These are phyloP conservation scores for Paramecium primaurelia DNA, from an alignment of 73 alveolate species.

Conservation along the genomic window DNA sequence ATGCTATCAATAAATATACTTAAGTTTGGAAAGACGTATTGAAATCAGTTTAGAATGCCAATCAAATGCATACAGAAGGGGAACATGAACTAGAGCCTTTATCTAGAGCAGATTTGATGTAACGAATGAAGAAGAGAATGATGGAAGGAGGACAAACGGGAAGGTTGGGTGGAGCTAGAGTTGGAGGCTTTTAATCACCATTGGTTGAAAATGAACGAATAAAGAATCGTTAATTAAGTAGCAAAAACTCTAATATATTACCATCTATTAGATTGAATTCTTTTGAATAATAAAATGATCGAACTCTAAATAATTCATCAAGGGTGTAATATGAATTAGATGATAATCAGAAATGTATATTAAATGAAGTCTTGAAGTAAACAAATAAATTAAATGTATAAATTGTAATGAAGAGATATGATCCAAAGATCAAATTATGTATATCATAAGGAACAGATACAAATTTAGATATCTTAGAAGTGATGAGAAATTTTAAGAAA, in stretches of 20 bases:
- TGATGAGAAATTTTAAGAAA: not conserved
- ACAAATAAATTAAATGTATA: constrained; percentile 11
- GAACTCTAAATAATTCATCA: not conserved
- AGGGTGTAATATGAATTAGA: not conserved
- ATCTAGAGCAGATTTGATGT: constrained; percentile 1
- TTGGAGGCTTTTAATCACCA: constrained; percentile 3
- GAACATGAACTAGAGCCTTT: not conserved
- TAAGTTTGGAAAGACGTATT: constrained; percentile 18
- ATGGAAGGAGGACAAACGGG: not conserved
- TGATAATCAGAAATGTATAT: not conserved
- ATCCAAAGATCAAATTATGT: constrained; percentile 37
- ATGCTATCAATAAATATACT: not conserved
- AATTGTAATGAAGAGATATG: constrained; percentile 38
- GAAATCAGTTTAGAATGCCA: not conserved
- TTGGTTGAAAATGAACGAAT: not conserved
- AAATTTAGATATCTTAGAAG: not conserved
- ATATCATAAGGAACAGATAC: constrained; percentile 27
- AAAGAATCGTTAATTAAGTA: not conserved
- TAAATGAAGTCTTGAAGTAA: constrained; percentile 1
- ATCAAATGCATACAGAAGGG: not conserved
- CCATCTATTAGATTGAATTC: constrained; percentile 2
- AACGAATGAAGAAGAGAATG: not conserved
- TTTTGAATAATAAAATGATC: not conserved
- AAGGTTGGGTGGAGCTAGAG: constrained; percentile 32
- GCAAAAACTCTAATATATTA: not conserved